Evolutionary conservation across 805 yeast genomes (phyloP), one percentile per base, ranked within the genome.

Genomic region (Starmerella geochares): DNA sequence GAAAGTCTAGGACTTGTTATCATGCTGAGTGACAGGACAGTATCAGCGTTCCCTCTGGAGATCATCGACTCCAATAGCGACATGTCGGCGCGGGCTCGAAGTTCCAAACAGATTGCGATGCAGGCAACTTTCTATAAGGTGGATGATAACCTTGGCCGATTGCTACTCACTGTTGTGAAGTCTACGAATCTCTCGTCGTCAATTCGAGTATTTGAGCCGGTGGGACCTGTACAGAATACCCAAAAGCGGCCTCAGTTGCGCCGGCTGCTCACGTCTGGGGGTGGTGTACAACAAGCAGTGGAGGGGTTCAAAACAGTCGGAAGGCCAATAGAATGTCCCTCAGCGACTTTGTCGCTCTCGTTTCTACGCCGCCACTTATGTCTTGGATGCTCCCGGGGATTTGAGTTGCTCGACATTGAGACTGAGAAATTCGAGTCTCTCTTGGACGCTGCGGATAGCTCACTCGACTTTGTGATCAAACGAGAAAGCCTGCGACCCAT

Each of bases 361-460:
- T 90, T 90, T 62, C 71, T 92, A 66, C 86, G 87, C 63, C 80
- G 88, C 3, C 84, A 83, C 61, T 69, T 92, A 54, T 90, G 96
- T 71, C 83, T 92, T 56, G 98, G 98, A 23, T 92, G 98, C 61
- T 81, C 95, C 25, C 86, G 83, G 64, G 98, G 98, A 0, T 92
- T 92, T 70, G 97, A 92, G 68, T 86, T 92, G 61, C 87, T 92
- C 32, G 83, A 94, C 16, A 71, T 88, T 38, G 84, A 83, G 53
- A 85, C 83, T 47, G 82, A 85, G 52, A 84, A 80, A 52, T 86
- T 84, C 66, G 96, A 92, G 67, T 80, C 92, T 9, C 75, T 92
- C 46, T 71, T 92, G 59, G 97, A 92, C 68, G 96, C 95, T n/a
- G 98, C 97, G 0, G 98, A 92, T 62, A 94, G 97, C 0, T 86